Conservation (phyloP, 768 basidiomycete species). For the Suillus ampliporus region DNA sequence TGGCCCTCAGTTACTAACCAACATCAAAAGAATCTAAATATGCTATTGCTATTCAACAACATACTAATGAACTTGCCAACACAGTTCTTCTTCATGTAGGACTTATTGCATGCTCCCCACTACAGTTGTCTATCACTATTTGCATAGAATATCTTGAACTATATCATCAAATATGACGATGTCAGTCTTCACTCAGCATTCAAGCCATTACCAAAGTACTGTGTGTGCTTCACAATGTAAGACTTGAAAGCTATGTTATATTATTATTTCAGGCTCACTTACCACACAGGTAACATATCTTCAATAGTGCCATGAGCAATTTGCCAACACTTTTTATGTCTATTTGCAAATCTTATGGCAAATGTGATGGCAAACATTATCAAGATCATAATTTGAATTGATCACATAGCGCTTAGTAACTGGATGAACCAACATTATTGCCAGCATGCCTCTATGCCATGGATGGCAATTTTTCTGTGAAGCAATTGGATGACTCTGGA, state of each 20-base stretch:
- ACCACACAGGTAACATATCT: constrained; percentile 1
- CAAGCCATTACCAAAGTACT: constrained; percentile 1
- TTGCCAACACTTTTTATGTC: background rate
- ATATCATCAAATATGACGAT: background rate
- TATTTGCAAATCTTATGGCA: constrained; percentile 1
- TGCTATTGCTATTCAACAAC: constrained; percentile 1
- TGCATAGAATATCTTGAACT: background rate
- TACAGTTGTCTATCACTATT: background rate
- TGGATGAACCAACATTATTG: constrained; percentile 32
- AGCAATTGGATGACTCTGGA: constrained; percentile 31
- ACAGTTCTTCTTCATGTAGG: background rate
- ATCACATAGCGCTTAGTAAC: constrained; percentile 4
- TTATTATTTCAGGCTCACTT: background rate
- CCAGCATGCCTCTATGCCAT: constrained; percentile 31
- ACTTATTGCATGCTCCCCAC: constrained; percentile 6
- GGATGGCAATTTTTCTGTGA: constrained; percentile 43
- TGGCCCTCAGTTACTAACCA: background rate
- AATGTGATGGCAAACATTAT: too few species aligned
- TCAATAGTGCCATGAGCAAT: background rate
- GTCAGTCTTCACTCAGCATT: constrained; percentile 5
- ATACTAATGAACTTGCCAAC: background rate
- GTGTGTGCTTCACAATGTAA: constrained; percentile 5
- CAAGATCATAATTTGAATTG: background rate
- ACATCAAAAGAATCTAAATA: background rate
- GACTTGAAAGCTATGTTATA: background rate